Evolutionary conservation across 2,329 filamentous ascomycete genomes (phyloP), one percentile per base, ranked within the genome.

Genomic region (Exophiala xenobiotica): DNA sequence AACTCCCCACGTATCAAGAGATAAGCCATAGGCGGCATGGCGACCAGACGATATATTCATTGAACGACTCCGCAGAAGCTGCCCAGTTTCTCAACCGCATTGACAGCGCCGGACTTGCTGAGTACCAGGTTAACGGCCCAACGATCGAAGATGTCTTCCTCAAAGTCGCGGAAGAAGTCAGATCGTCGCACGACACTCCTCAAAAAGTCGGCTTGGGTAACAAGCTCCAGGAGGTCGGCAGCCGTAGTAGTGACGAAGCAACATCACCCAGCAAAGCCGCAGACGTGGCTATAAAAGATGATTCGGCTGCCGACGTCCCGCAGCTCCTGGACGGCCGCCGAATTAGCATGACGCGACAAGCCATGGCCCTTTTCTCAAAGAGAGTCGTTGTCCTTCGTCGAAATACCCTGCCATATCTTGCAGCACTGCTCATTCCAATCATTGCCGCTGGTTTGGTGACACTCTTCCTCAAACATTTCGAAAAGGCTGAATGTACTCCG

Each of bases 101-200:
- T 1, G 87, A 95, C 65, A 70, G 75, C 1, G 73, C 77, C 1
- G 82, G 82, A 0, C 78, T 95, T 33, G 76, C 77, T 12, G 87
- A 95, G 51, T 96, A 95, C 66, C 85, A 90, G 51, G 87, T 96
- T 59, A 87, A 87, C 12, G 90, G 90, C 0, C 92, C 91, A 0
- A 95, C 89, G 0, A 90, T 96, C 33, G 92, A 96, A 66, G 90
- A 96, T 60, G 90, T 96, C 0, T 96, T 96, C 68, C 72, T 96
- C 19, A 85, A 88, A 58, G 77, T 96, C 31, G 89, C 90, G 0
- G 88, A 92, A 63, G 90, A 96, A 66, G 79, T 90, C 53, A 78
- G 76, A 23, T 16, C 46, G 2, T 31, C 47, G 20, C 7, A 42
- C 12, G 16, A 20, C 6, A 7, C 18, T 14, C 35, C 47, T 6